These are phyloP conservation scores for Phytophthora tubulina DNA, from an alignment of 352 stramenopile genomes.

Conservation along the genomic window DNA sequence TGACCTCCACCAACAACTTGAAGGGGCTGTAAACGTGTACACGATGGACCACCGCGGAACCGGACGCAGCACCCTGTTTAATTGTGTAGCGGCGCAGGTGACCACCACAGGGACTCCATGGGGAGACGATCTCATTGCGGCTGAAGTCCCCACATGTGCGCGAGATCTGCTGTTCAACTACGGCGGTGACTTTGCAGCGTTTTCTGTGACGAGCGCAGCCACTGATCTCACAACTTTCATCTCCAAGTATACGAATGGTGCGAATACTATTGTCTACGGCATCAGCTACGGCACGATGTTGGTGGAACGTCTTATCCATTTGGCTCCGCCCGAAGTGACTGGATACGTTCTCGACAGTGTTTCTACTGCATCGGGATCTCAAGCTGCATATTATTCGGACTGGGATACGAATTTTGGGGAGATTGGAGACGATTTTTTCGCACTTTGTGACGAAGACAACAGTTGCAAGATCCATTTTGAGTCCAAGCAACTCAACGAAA, in stretches of 20 bases:
- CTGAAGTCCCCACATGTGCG: slow-evolving; percentile 44
- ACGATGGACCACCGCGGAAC: slow-evolving; percentile 62
- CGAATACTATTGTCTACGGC: slow-evolving; percentile 53
- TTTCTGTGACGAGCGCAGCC: slow-evolving; percentile 50
- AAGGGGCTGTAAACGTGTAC: slow-evolving; percentile 51
- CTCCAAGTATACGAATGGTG: slow-evolving; percentile 28
- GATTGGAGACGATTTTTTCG: slow-evolving; percentile 41
- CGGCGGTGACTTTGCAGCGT: slow-evolving; percentile 36
- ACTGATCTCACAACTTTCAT: slow-evolving; percentile 42
- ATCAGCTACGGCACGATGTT: slow-evolving; percentile 65
- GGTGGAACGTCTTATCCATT: slow-evolving; percentile 57
- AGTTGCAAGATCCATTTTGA: slow-evolving; percentile 32
- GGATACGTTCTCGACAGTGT: slow-evolving; percentile 62
- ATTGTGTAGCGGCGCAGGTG: slow-evolving; percentile 42
- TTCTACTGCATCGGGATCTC: background rate
- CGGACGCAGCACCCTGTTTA: slow-evolving; percentile 41
- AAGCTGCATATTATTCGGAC: slow-evolving; percentile 34
- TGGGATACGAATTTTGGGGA: slow-evolving; percentile 53
- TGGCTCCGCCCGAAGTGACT: slow-evolving; percentile 39
- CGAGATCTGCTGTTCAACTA: slow-evolving; percentile 44
- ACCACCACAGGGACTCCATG: slow-evolving; percentile 37
- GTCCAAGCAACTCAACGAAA: slow-evolving; percentile 17
- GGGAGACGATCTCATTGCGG: slow-evolving; percentile 22
- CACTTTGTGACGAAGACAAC: slow-evolving; percentile 25
- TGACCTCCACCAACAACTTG: slow-evolving; percentile 33